These are phyloP conservation scores for Oehlia diaphana DNA, from an alignment of 192 early-diverging fungal genomes.

Conservation along the genomic window DNA sequence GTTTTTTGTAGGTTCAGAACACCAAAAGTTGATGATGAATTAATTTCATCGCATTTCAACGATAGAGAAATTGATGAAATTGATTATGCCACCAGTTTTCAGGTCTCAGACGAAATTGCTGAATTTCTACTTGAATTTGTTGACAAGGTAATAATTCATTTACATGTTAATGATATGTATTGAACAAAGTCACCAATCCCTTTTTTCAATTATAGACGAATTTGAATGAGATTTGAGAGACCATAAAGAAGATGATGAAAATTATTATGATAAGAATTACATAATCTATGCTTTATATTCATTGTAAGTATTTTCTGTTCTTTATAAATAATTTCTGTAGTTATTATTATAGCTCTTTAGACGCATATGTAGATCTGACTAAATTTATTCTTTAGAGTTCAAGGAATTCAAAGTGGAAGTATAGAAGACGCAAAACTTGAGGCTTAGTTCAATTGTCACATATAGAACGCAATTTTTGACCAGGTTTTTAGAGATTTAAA, in stretches of 20 bases:
- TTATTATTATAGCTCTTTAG: no score
- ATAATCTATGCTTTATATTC: conserved; percentile 27
- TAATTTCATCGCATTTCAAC: no score
- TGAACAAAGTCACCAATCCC: not conserved
- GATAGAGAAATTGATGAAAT: conserved; percentile 8
- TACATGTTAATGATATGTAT: not conserved
- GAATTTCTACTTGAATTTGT: not conserved
- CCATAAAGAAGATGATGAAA: conserved; percentile 25
- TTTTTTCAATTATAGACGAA: conserved; percentile 15
- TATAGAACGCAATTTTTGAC: conserved; percentile 27
- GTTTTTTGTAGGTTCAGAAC: no score
- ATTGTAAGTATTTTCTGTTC: not conserved
- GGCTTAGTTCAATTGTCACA: conserved; percentile 28
- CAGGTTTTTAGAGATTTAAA: conserved; percentile 26
- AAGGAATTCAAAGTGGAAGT: conserved; percentile 21
- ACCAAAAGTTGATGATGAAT: no score
- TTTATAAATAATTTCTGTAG: no score
- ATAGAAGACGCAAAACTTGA: conserved; percentile 16
- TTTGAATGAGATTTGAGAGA: conserved; percentile 20
- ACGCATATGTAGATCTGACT: not conserved
- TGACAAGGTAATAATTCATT: conserved; percentile 22
- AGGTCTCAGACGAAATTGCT: conserved; percentile 6
- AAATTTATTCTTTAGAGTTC: conserved; percentile 17
- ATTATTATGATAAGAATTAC: conserved; percentile 29
- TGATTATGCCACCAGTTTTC: not conserved